A percentile compares a stretch with the other conserved stretches of the same genome.
Evolutionary conservation across 2,329 filamentous ascomycete species (phyloP).

Genomic region (Alternaria brassicicola): DNA sequence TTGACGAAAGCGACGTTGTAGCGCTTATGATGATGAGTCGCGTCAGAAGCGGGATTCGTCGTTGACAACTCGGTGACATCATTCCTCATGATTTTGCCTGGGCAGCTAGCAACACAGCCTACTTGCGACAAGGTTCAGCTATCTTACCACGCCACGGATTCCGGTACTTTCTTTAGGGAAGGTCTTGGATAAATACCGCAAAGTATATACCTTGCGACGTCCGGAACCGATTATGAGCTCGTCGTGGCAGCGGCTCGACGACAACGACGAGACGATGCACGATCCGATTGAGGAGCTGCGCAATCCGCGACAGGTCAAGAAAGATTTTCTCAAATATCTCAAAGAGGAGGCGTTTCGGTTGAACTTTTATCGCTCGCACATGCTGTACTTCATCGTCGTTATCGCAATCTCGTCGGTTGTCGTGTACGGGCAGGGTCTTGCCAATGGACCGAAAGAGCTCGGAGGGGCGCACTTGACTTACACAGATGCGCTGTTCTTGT

Average conservation of each 20-base stretch:
- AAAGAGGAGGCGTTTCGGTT: conserved; percentile 22
- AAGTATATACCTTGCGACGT: not conserved
- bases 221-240: conserved; percentile 7
- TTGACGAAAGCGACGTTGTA: not conserved
- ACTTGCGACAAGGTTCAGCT: not conserved
- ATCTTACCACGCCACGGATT: not conserved
- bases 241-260: conserved; percentile 10
- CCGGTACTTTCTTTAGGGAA: not conserved
- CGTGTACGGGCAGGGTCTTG: conserved; percentile 37
- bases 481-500: conserved; percentile 37
- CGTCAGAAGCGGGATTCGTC: not conserved
- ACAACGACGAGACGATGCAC: conserved; percentile 14
- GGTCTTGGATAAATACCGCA: not conserved
- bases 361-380: conserved; percentile 37
- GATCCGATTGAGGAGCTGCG: conserved; percentile 27
- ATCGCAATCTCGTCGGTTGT: conserved; percentile 37
- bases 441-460: conserved; percentile 28
- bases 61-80: conserved; percentile 12
- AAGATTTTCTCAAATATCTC: conserved; percentile 26
- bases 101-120: conserved; percentile 3
- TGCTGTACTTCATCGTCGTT: conserved; percentile 39
- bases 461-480: conserved; percentile 28
- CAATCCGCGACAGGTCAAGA: conserved; percentile 23
- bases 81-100: not conserved
- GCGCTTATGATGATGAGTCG: not conserved